Conservation (phyloP, 1,284 basidiomycete genomes). For the Rhodotorula sp. region DNA sequence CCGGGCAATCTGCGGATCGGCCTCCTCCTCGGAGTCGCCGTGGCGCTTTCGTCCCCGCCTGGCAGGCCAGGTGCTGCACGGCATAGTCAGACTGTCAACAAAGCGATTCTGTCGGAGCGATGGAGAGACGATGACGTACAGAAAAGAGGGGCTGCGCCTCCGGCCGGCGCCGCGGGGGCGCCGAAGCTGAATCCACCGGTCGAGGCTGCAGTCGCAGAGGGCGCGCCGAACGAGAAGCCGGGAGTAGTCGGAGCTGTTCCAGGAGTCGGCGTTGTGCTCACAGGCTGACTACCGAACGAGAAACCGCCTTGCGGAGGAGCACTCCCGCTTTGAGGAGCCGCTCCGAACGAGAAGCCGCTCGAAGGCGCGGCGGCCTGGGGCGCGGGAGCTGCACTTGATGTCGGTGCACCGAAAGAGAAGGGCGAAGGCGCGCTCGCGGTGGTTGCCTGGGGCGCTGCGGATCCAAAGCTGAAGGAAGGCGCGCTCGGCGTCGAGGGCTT, state of each 20-base stretch:
- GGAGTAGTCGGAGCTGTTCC: neutral
- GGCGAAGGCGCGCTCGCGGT: neutral
- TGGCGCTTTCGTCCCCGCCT: neutral
- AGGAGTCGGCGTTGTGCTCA: neutral
- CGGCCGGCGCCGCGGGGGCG: neutral
- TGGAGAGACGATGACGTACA: neutral
- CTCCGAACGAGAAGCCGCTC: too few relatives aligned
- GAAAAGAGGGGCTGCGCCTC: neutral
- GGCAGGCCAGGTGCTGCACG: neutral
- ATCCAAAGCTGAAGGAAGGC: conserved; percentile 2
- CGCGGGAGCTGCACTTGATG: neutral
- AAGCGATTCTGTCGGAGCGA: neutral
- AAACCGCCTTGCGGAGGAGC: neutral
- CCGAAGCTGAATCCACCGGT: conserved; percentile 3
- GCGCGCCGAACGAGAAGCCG: conserved; percentile 6
- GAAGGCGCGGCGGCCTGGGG: neutral
- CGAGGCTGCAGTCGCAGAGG: neutral
- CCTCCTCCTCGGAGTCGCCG: neutral
- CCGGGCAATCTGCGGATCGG: neutral
- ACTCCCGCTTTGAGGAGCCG: too few relatives aligned
- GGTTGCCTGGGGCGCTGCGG: neutral
- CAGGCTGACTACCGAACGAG: neutral
- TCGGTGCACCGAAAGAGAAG: neutral
- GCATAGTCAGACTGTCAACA: too few relatives aligned
- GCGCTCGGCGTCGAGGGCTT: neutral